Percentiles rank a stretch among this genome's conserved stretches.
These are phyloP conservation scores for Phytopythium cucurbitacearum DNA, from an alignment of 352 stramenopile genomes.

Conservation along the genomic window DNA sequence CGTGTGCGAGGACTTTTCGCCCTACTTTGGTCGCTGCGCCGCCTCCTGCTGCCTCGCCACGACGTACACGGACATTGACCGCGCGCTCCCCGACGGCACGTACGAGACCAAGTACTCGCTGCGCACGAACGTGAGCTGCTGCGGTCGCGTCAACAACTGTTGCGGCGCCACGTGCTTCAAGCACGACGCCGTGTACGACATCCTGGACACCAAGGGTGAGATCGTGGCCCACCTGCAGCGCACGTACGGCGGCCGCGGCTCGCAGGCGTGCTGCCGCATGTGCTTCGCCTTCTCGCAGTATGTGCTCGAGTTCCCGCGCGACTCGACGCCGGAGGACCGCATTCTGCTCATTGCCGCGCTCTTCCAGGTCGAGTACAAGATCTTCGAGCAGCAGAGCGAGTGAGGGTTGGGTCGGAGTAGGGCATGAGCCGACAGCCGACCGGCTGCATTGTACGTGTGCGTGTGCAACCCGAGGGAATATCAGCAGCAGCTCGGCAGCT, in stretches of 20 bases:
- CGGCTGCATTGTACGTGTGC: no score
- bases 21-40: constrained; percentile 38
- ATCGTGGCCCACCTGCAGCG: constrained; percentile 50
- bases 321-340: constrained; percentile 47
- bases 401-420: constrained; percentile 1
- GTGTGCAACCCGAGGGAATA: no score
- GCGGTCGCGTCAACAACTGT: constrained; percentile 62
- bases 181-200: constrained; percentile 64
- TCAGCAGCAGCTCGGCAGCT: no score
- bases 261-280: constrained; percentile 32
- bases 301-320: constrained; percentile 51
- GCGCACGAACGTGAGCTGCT: constrained; percentile 50
- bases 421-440: no score
- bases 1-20: constrained; percentile 50
- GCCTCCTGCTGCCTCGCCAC: constrained; percentile 44
- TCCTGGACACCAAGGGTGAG: constrained; percentile 48
- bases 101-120: constrained; percentile 54
- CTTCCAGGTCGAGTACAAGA: constrained; percentile 57
- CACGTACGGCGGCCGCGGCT: constrained; percentile 30
- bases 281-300: constrained; percentile 49
- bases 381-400: constrained; percentile 36
- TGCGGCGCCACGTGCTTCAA: constrained; percentile 58
- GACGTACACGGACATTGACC: constrained; percentile 66
- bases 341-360: constrained; percentile 51
- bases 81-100: constrained; percentile 35